These are phyloP conservation scores for Trichophyton benhamiae DNA, from an alignment of 2,329 filamentous ascomycete species.

Conservation along the genomic window DNA sequence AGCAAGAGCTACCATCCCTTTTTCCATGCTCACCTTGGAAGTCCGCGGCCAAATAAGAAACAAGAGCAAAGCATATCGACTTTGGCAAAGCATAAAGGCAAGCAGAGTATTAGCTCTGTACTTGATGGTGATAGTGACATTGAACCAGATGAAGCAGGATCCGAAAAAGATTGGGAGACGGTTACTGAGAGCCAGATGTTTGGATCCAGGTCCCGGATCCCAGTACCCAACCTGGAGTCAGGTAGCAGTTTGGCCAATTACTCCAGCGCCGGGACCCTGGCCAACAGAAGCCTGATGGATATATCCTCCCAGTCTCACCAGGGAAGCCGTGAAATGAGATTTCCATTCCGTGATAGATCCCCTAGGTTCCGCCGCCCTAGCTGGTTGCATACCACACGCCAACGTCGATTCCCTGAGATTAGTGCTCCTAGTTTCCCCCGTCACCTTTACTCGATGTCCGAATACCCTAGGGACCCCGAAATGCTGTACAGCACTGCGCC, in stretches of 20 bases:
- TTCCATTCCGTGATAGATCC: background rate
- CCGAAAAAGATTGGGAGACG: slow-evolving; percentile 19
- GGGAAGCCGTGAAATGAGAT: background rate
- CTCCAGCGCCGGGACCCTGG: slow-evolving; percentile 16
- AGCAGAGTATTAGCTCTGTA: background rate
- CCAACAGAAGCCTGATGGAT: slow-evolving; percentile 4
- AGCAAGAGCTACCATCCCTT: slow-evolving; percentile 5
- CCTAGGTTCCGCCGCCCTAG: background rate
- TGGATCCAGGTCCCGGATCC: slow-evolving; percentile 4
- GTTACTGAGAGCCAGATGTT: slow-evolving; percentile 16
- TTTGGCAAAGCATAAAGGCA: background rate
- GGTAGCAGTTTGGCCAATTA: slow-evolving; percentile 19
- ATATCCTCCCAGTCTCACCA: background rate
- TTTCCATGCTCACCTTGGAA: slow-evolving; percentile 7
- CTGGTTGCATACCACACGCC: background rate
- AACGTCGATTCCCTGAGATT: background rate
- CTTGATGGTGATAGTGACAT: background rate
- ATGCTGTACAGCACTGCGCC: background rate
- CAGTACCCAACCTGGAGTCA: slow-evolving; percentile 10
- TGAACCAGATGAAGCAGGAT: slow-evolving; percentile 4
- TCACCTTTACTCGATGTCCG: slow-evolving; percentile 3
- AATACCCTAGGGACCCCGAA: background rate
- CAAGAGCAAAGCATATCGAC: background rate
- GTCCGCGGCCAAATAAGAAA: background rate
- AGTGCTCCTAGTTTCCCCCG: background rate